phyloP scores from a whole-genome alignment of 2,329 filamentous ascomycete genomes.

The Drechslerella stenobrocha region DNA sequence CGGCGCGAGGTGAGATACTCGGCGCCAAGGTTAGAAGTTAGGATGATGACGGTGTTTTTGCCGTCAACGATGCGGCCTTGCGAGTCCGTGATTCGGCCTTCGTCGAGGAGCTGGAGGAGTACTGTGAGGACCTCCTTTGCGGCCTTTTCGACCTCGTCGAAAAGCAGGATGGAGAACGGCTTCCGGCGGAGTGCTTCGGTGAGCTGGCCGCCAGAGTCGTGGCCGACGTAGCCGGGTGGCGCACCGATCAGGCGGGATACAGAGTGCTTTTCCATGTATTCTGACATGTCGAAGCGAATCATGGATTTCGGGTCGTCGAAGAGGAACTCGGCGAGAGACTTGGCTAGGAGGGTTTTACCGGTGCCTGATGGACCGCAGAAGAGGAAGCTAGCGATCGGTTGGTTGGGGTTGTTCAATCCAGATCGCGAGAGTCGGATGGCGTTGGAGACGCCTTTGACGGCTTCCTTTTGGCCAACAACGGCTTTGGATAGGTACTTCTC shows the following conservation, averaged over 20 bases:
- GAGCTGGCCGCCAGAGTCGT: conserved; percentile 92
- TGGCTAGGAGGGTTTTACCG: conserved; percentile 95
- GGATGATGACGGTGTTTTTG: conserved; percentile 97
- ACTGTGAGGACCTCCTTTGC: conserved; percentile 97
- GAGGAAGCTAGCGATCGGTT: conserved; percentile 87
- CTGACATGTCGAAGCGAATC: conserved; percentile 99
- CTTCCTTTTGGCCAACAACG: conserved; percentile 92
- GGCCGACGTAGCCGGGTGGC: conserved; percentile 93
- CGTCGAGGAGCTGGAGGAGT: conserved; percentile 98
- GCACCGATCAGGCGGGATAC: conserved; percentile 97
- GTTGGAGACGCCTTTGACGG: conserved; percentile 88
- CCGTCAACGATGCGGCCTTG: conserved; percentile 94
- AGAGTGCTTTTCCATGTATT: conserved; percentile 96
- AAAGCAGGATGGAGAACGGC: conserved; percentile 95
- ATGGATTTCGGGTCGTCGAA: conserved; percentile 97
- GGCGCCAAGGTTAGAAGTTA: conserved; percentile 96
- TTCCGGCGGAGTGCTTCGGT: conserved; percentile 91
- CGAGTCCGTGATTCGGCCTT: conserved; percentile 96
- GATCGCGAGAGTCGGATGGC: conserved; percentile 94
- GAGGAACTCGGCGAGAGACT: conserved; percentile 94
- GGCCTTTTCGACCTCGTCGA: conserved; percentile 98
- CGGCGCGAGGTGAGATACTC: conserved; percentile 67
- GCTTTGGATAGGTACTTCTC: conserved; percentile 80
- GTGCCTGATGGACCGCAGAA: conserved; percentile 99
- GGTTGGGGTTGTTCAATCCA: conserved; percentile 91